These are phyloP conservation scores for Protomyces lactucae-debilis DNA, from an alignment of 1,139 yeast species.

Conservation along the genomic window DNA sequence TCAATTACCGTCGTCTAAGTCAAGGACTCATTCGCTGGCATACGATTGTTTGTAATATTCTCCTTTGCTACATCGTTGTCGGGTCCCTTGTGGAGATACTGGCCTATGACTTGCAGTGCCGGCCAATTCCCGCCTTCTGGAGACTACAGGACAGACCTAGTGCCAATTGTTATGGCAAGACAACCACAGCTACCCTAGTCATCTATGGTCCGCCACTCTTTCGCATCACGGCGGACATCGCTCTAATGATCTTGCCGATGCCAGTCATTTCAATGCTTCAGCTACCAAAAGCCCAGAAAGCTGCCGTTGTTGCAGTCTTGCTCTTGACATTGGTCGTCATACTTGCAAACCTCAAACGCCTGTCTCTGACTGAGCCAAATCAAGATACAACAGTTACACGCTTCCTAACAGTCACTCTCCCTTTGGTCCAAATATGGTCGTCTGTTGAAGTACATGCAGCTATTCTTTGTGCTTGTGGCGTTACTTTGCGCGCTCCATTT, in stretches of 20 bases:
- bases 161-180: not conserved
- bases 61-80: not conserved
- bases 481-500: not conserved
- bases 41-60: not conserved
- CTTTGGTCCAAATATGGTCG: not conserved
- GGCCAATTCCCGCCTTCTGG: slow-evolving; percentile 2
- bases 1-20: not conserved
- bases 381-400: not conserved
- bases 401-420: not conserved
- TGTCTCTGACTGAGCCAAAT: not conserved
- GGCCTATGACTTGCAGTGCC: not conserved
- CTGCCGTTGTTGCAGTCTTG: not conserved
- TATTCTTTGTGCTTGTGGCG: slow-evolving; percentile 3
- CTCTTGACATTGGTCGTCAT: not conserved
- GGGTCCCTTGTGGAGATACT: not conserved
- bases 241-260: not conserved
- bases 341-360: not conserved
- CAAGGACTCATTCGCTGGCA: not conserved
- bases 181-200: not conserved
- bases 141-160: not conserved
- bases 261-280: not conserved
- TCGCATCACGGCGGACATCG: not conserved
- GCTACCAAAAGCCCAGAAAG: not conserved
- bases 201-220: slow-evolving; percentile 4
- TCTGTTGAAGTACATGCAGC: not conserved